phyloP scores from a whole-genome alignment of 1,284 basidiomycete species.

The Vanrija humicola region DNA sequence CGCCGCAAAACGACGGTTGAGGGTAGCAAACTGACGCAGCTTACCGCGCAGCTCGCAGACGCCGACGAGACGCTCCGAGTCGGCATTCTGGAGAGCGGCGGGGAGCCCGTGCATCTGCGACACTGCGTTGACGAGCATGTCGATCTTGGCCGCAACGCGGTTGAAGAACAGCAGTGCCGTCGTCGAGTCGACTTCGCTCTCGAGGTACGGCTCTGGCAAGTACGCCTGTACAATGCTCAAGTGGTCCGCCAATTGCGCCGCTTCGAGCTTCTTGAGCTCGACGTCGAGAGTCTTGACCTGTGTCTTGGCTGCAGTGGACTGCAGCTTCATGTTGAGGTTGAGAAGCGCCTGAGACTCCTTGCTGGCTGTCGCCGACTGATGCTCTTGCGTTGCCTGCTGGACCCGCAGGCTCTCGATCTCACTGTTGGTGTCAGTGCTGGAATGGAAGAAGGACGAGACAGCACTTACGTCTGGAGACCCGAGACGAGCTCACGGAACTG shows the following conservation, averaged over 20 bases:
- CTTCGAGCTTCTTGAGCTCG: slow-evolving; percentile 77
- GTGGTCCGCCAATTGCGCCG: slow-evolving; percentile 71
- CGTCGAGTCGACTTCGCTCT: slow-evolving; percentile 79
- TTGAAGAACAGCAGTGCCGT: slow-evolving; percentile 87
- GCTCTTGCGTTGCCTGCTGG: slow-evolving; percentile 76
- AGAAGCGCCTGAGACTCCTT: slow-evolving; percentile 76
- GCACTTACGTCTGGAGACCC: slow-evolving; percentile 59
- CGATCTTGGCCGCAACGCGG: slow-evolving; percentile 74
- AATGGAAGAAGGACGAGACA: neutral
- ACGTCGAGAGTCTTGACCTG: slow-evolving; percentile 83
- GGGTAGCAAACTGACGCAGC: slow-evolving; percentile 68
- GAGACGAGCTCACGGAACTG: slow-evolving; percentile 88
- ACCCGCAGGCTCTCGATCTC: slow-evolving; percentile 76
- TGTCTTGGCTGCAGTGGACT: slow-evolving; percentile 80
- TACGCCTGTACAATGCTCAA: slow-evolving; percentile 66
- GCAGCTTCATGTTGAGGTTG: slow-evolving; percentile 86
- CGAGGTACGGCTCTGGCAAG: slow-evolving; percentile 75
- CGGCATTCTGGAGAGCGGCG: slow-evolving; percentile 70
- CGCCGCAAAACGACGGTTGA: slow-evolving; percentile 82
- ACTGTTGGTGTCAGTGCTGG: slow-evolving; percentile 47
- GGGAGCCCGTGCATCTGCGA: slow-evolving; percentile 77
- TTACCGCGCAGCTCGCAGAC: slow-evolving; percentile 87
- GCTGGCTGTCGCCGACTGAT: slow-evolving; percentile 68
- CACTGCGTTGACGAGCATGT: slow-evolving; percentile 74
- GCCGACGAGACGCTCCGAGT: slow-evolving; percentile 75